These are phyloP conservation scores for Fusarium kyushuense DNA, from an alignment of 2,329 filamentous ascomycete genomes.

Conservation along the genomic window DNA sequence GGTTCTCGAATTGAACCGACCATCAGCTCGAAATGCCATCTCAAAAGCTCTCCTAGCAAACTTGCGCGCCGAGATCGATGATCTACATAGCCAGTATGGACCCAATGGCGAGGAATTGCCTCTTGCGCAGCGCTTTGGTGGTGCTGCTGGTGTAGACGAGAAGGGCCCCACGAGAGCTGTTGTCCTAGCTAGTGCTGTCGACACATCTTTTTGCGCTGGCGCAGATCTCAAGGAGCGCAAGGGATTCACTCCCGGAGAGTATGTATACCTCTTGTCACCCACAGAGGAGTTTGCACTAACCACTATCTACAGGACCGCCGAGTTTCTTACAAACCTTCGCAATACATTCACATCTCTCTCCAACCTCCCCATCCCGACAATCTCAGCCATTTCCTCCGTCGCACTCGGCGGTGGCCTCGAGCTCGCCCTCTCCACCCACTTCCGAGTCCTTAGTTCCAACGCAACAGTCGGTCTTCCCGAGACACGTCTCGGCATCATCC, in stretches of 20 bases:
- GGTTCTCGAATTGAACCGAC: constrained; percentile 88
- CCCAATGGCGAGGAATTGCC: constrained; percentile 65
- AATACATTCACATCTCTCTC: constrained; percentile 79
- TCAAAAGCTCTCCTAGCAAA: constrained; percentile 80
- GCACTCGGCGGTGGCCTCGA: constrained; percentile 95
- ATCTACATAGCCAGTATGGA: constrained; percentile 74
- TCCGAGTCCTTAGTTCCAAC: constrained; percentile 86
- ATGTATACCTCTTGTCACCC: constrained; percentile 49
- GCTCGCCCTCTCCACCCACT: constrained; percentile 87
- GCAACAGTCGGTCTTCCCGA: constrained; percentile 87
- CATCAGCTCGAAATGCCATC: constrained; percentile 88
- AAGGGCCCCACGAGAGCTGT: constrained; percentile 79
- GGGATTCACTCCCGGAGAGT: constrained; percentile 83
- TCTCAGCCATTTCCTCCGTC: constrained; percentile 85
- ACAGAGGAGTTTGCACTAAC: constrained; percentile 3
- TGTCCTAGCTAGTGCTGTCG: constrained; percentile 86
- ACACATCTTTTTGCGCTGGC: constrained; percentile 90
- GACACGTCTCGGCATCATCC: constrained; percentile 92
- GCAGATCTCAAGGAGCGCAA: constrained; percentile 92
- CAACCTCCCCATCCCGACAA: constrained; percentile 85
- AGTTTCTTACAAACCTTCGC: constrained; percentile 83
- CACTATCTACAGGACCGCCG: constrained; percentile 69
- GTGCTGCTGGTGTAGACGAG: constrained; percentile 58
- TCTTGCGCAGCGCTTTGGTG: constrained; percentile 57
- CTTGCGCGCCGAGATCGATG: constrained; percentile 78